A percentile compares a stretch with the other conserved stretches of the same genome.
phyloP scores from a whole-genome alignment of 768 basidiomycete species.

The Botryobasidium botryosum region DNA sequence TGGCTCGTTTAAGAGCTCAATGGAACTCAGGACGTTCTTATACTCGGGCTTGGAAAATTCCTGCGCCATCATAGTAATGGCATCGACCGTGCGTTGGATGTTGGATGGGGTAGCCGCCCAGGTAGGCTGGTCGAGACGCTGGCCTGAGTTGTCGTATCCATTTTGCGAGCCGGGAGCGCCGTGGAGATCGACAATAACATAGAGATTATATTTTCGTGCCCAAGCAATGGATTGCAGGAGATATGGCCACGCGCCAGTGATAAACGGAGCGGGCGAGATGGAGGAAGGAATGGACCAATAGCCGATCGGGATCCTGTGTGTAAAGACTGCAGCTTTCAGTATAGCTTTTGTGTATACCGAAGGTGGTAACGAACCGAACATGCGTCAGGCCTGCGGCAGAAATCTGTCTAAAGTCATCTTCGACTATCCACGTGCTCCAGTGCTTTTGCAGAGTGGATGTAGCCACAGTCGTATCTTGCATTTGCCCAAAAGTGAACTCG shows the following conservation, averaged over 20 bases:
- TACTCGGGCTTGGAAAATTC: slow-evolving; percentile 31
- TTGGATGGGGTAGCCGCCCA: slow-evolving; percentile 58
- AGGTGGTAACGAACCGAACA: background rate
- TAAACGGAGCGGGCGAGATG: slow-evolving; percentile 38
- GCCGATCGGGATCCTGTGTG: slow-evolving; percentile 48
- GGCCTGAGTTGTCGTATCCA: slow-evolving; percentile 74
- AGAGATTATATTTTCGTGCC: slow-evolving; percentile 53
- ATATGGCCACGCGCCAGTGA: slow-evolving; percentile 50
- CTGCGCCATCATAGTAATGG: slow-evolving; percentile 44
- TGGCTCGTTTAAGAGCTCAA: slow-evolving; percentile 71
- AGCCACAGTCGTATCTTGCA: background rate
- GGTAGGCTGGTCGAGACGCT: slow-evolving; percentile 36
- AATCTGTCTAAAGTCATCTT: slow-evolving; percentile 51
- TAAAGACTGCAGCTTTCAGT: no score
- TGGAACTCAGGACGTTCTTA: slow-evolving; percentile 20
- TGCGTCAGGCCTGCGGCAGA: slow-evolving; percentile 32
- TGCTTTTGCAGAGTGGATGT: slow-evolving; percentile 25
- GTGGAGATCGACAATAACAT: slow-evolving; percentile 71
- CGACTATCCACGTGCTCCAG: slow-evolving; percentile 48
- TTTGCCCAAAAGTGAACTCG: slow-evolving; percentile 1
- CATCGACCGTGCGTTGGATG: slow-evolving; percentile 43
- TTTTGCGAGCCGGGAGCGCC: slow-evolving; percentile 70
- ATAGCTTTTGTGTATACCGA: background rate
- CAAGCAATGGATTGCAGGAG: slow-evolving; percentile 47
- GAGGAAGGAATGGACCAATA: slow-evolving; percentile 67